These are phyloP conservation scores for Rubia tinctorum DNA, from an alignment of 305 asterid species.

Conservation along the genomic window DNA sequence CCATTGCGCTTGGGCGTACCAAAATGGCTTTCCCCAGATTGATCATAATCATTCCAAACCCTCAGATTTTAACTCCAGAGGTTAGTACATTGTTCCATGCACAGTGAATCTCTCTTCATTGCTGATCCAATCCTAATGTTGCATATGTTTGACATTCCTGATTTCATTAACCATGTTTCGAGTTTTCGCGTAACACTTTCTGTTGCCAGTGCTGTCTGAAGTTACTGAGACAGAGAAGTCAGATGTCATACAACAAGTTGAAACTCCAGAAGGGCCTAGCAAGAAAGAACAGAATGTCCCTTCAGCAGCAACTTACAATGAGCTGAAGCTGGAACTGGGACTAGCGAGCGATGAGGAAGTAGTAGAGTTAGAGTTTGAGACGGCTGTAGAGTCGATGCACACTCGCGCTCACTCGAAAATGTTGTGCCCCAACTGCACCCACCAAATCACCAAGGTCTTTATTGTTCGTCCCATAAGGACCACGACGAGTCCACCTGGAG, in stretches of 20 bases:
- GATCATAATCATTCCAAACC: neutral
- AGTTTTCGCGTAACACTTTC: neutral
- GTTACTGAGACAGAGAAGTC: neutral
- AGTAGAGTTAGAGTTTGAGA: slow-evolving; percentile 57
- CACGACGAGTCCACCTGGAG: slow-evolving; percentile 28
- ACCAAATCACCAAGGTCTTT: slow-evolving; percentile 53
- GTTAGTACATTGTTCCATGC: neutral
- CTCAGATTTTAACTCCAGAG: neutral
- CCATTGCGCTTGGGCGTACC: neutral
- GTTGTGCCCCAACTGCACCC: slow-evolving; percentile 57
- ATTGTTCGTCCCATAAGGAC: slow-evolving; percentile 52
- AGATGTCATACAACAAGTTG: neutral
- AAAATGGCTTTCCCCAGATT: neutral
- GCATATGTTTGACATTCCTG: neutral
- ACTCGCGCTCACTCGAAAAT: slow-evolving; percentile 36
- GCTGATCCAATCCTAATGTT: too few relatives aligned
- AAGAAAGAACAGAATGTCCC: slow-evolving; percentile 8
- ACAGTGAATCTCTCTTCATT: neutral
- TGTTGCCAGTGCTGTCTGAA: neutral
- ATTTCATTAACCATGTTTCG: neutral
- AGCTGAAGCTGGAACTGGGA: slow-evolving; percentile 13
- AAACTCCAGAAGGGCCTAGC: neutral
- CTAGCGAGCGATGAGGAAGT: slow-evolving; percentile 48
- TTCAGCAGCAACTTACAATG: slow-evolving; percentile 17
- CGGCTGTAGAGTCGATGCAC: slow-evolving; percentile 42